Evolutionary conservation across 371 early-diverging fungal genomes (phyloP), one percentile per base, ranked within the genome.

Genomic region (Mortierella sp.): DNA sequence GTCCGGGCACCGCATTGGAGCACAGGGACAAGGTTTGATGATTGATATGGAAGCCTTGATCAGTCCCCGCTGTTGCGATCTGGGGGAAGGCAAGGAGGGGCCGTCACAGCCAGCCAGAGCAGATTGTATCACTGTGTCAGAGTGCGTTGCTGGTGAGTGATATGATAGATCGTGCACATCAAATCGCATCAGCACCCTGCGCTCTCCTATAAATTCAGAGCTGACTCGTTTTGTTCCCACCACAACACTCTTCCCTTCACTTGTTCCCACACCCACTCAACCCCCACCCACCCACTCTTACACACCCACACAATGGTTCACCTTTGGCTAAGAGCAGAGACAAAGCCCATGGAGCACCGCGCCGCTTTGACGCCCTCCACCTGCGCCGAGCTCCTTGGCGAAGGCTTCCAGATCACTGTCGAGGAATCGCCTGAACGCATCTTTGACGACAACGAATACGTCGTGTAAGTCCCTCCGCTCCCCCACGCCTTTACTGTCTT

Each of bases 251-350:
- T 19, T 28, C 40, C 50, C 9, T n/a, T 17, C 43, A 22, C n/a
- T 29, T 14, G 41, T 24, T 24, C 46, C 31, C 43, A 7, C 43
- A 17, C 27, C 25, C 24, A 22, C 25, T 41, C 29, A 2, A 14
- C 37, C 50, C 2, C 39, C 39, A 27, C 46, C 27, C 47, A 21
- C 48, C 27, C 24, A 31, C 54, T 46, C 29, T 55, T 17, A 59
- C 29, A 56, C 41, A 50, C n/a, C 4, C 34, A 47, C 56, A 74
- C 47, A 54, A 74, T 74, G 74, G 74, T 72, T 83, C 95, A 97
- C 78, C 90, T 98, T 58, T 96, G 96, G 97, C 91, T 98, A 57
- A 91, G 98, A 72, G 95, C 95, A 53, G 98, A 98, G 82, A 95
- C 95, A 67, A 98, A 98, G 91, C 91, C 92, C 50, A 92, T 94